Conservation (phyloP, 2,329 filamentous ascomycete genomes). For the Xylaria sp. region DNA sequence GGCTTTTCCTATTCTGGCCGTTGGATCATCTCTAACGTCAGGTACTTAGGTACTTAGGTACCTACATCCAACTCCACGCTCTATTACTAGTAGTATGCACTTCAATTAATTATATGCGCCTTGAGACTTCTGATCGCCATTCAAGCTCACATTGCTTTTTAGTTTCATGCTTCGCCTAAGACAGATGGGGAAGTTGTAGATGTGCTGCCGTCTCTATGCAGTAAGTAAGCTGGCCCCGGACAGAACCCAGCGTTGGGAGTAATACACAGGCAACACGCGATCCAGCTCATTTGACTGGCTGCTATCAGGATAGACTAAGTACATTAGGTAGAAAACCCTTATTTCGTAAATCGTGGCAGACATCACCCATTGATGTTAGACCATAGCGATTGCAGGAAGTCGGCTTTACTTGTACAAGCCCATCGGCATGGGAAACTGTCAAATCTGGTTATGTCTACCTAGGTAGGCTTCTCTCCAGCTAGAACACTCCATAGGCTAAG, state of each 20-base stretch:
- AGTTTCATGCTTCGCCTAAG: background rate
- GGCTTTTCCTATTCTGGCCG: constrained; percentile 19
- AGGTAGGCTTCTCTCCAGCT: too few relatives aligned
- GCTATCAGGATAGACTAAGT: background rate
- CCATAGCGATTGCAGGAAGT: too few relatives aligned
- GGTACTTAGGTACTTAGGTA: background rate
- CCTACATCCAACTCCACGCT: background rate
- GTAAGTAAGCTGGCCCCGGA: background rate
- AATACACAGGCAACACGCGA: background rate
- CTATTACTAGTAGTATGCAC: background rate
- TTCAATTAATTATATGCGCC: background rate
- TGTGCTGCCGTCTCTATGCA: background rate
- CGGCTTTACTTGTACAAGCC: too few relatives aligned
- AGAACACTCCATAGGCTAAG: too few relatives aligned
- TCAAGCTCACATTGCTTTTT: background rate
- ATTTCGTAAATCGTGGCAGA: too few relatives aligned
- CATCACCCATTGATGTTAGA: too few relatives aligned
- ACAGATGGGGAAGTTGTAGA: background rate
- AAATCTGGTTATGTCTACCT: too few relatives aligned
- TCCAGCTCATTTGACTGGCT: background rate
- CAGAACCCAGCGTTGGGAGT: background rate
- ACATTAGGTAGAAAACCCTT: too few relatives aligned
- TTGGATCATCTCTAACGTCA: background rate
- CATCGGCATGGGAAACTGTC: too few relatives aligned
- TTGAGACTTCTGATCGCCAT: background rate